Evolutionary conservation across 2,329 filamentous ascomycete species (phyloP), one percentile per base, ranked within the genome.

Genomic region (Penicillium sp.): DNA sequence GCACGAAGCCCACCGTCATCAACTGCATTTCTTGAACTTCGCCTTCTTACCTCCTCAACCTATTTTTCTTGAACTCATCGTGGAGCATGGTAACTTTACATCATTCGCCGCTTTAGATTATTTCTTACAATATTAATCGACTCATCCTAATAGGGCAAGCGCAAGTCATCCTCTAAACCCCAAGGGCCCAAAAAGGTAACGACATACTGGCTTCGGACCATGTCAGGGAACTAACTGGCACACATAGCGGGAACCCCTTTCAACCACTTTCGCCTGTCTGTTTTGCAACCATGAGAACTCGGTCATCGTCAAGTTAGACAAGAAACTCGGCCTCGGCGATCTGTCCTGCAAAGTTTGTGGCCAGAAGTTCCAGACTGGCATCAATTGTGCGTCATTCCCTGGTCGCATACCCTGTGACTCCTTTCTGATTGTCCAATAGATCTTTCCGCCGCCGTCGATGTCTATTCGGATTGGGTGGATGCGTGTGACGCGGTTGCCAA

Each of bases 271-370:
- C 75, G 90, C 92, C 54, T 99, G 94, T 73, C 86, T 99, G 44
- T 99, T 99, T 78, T 99, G 94, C 82, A 97, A 97, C 74, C 92
- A 97, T 77, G 94, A 97, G 72, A 94, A 91, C 63, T 90, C 92
- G 0, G 90, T 99, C 50, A 83, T 85, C 26, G 89, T 97, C 64
- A 94, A 95, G 75, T 82, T 99, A 49, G 92, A 99, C 73, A 96
- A 96, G 81, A 97, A 97, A 73, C 81, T 86, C 26, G 91, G 91
- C 49, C 83, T 96, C 35, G 94, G 93, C 45, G 85, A 89, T 58
- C 81, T 99, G 25, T 85, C 88, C 56, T 99, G 94, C 79, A 96
- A 93, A 73, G 85, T 96, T 51, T 99, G 94, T 75, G 92, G 90
- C 2, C 93, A 97, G 77, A 88, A 86, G 57, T 99, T 96, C 71